phyloP scores from a whole-genome alignment of 2,329 filamentous ascomycete genomes.

The Fusarium sp. region DNA sequence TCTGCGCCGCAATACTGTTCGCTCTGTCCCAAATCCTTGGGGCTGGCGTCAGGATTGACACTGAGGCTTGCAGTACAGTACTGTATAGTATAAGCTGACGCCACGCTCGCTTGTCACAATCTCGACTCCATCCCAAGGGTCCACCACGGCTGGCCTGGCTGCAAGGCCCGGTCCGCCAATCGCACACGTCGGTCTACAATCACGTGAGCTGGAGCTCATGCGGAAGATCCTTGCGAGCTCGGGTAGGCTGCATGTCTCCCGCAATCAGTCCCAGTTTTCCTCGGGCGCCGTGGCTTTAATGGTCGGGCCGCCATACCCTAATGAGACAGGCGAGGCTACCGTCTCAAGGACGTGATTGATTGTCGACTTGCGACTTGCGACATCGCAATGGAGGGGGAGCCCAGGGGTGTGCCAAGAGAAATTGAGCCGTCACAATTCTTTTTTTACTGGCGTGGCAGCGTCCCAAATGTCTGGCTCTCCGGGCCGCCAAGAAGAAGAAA shows the following conservation, averaged over 20 bases:
- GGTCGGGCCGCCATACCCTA: constrained; percentile 43
- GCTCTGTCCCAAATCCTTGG: constrained; percentile 35
- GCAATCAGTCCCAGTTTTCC: constrained; percentile 49
- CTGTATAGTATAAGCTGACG: constrained; percentile 33
- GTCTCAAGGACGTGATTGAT: constrained; percentile 28
- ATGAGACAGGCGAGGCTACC: constrained; percentile 39
- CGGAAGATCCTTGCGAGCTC: constrained; percentile 51
- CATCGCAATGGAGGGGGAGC: too few species aligned
- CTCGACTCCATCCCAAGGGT: constrained; percentile 23
- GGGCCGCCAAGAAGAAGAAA: neutral
- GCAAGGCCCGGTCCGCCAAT: constrained; percentile 57
- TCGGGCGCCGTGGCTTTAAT: constrained; percentile 40
- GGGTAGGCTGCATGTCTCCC: constrained; percentile 54
- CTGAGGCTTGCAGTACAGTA: constrained; percentile 30
- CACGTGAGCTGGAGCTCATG: constrained; percentile 55
- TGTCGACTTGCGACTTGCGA: constrained; percentile 2
- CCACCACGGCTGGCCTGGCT: constrained; percentile 45
- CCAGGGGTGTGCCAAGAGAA: too few species aligned
- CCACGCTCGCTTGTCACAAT: constrained; percentile 22
- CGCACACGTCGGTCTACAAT: constrained; percentile 52
- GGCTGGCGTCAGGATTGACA: constrained; percentile 42
- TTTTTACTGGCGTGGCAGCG: constrained; percentile 1
- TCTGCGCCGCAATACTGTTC: neutral
- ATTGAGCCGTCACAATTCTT: neutral
- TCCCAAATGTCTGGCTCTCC: constrained; percentile 22